Conservation (phyloP, 129 eudicot species). For the Artemisia annua region DNA sequence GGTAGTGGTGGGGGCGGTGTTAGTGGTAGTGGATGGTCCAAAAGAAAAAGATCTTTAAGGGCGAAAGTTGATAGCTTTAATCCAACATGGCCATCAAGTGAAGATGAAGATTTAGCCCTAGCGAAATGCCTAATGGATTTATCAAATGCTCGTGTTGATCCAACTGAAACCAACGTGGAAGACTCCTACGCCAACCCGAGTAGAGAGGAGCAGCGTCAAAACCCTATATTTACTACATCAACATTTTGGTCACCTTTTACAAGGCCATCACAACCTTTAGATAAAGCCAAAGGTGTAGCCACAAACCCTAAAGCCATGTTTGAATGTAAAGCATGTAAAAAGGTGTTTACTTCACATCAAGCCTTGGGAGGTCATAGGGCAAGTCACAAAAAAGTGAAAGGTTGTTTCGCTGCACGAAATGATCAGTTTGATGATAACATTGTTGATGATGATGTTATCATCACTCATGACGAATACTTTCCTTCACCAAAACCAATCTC, state of each 20-base stretch:
- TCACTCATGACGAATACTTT: constrained; percentile 49
- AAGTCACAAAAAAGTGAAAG: constrained; percentile 91
- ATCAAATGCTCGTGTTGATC: constrained; percentile 67
- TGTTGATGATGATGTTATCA: constrained; percentile 50
- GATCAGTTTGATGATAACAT: constrained; percentile 45
- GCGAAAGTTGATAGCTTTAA: constrained; percentile 51
- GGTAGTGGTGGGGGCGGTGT: constrained; percentile 34
- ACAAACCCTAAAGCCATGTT: constrained; percentile 61
- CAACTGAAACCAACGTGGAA: constrained; percentile 45
- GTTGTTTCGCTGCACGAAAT: constrained; percentile 78
- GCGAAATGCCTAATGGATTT: constrained; percentile 73
- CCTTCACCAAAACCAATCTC: constrained; percentile 54
- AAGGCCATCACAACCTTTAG: constrained; percentile 25
- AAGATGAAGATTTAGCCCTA: constrained; percentile 73
- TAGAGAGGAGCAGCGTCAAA: constrained; percentile 61
- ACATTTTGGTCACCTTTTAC: constrained; percentile 31
- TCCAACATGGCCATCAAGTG: constrained; percentile 47
- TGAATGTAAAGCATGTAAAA: constrained; percentile 94
- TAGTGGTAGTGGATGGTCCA: constrained; percentile 68
- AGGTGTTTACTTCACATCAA: constrained; percentile 87
- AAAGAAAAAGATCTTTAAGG: constrained; percentile 78
- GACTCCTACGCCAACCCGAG: constrained; percentile 70
- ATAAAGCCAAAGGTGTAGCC: constrained; percentile 58
- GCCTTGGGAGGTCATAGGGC: constrained; percentile 95
- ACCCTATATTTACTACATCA: constrained; percentile 30